These are phyloP conservation scores for Neohortaea acidophila DNA, from an alignment of 495 filamentous ascomycete species.

Conservation along the genomic window DNA sequence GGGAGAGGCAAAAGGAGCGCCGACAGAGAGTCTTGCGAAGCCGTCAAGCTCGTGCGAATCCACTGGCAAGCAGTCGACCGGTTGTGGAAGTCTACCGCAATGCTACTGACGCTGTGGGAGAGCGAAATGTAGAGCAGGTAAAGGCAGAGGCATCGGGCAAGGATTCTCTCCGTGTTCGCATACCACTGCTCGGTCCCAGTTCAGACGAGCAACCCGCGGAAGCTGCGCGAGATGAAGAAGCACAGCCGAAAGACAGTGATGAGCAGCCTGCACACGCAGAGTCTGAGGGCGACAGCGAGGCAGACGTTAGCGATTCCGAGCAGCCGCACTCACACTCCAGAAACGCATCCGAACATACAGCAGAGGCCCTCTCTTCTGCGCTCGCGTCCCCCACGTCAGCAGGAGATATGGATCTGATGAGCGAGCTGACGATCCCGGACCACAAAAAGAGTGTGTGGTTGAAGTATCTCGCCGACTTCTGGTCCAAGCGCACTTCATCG, in stretches of 20 bases:
- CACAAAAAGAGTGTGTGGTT: slow-evolving; percentile 83
- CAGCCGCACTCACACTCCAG: slow-evolving; percentile 47
- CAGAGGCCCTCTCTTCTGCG: slow-evolving; percentile 20
- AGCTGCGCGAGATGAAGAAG: background rate
- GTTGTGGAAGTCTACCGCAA: slow-evolving; percentile 93
- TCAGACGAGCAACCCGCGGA: slow-evolving; percentile 1
- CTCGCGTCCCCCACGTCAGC: slow-evolving; percentile 38
- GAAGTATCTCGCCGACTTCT: slow-evolving; percentile 92
- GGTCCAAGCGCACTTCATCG: slow-evolving; percentile 92
- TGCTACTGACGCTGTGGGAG: slow-evolving; percentile 80
- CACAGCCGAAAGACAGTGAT: background rate
- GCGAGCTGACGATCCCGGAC: slow-evolving; percentile 64
- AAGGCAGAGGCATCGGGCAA: background rate
- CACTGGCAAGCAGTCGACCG: slow-evolving; percentile 80
- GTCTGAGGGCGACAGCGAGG: slow-evolving; percentile 50
- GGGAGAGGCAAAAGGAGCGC: slow-evolving; percentile 74
- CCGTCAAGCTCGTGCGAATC: slow-evolving; percentile 67
- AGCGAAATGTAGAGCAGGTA: slow-evolving; percentile 28
- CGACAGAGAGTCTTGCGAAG: slow-evolving; percentile 68
- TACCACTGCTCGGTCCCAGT: no score
- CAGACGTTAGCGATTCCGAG: slow-evolving; percentile 58
- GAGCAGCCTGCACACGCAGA: slow-evolving; percentile 18
- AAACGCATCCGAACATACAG: slow-evolving; percentile 38
- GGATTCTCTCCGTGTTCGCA: background rate
- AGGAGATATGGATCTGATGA: slow-evolving; percentile 25